A percentile compares a stretch with the other conserved stretches of the same genome.
Conservation (phyloP, 441 rosid genomes). For the Gossypium schwendimanii region DNA sequence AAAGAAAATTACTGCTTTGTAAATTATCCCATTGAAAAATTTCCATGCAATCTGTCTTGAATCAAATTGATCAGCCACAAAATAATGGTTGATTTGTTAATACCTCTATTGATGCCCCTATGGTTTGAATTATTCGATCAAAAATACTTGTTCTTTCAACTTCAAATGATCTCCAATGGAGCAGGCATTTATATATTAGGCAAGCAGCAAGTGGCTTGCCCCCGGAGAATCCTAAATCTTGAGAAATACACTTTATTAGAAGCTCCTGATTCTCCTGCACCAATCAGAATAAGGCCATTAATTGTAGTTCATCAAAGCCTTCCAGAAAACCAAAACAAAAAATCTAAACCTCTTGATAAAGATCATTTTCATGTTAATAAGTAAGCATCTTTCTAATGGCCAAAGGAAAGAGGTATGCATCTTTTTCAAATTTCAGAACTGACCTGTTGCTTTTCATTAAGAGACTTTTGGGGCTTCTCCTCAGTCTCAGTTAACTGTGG, state of each 20-base stretch:
- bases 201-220: conserved; percentile 97
- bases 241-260: conserved; percentile 81
- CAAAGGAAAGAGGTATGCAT: conserved; percentile 1
- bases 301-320: background rate
- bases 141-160: conserved; percentile 96
- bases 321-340: conserved; percentile 1
- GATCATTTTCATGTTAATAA: conserved; percentile 7
- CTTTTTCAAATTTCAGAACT: conserved; percentile 6
- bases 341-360: conserved; percentile 6
- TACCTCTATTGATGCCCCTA: conserved; percentile 88
- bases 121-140: conserved; percentile 95
- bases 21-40: background rate
- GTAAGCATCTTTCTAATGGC: background rate
- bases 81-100: background rate
- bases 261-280: conserved; percentile 96
- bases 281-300: conserved; percentile 11
- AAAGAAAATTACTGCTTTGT: background rate
- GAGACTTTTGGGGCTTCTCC: conserved; percentile 92
- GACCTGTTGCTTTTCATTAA: conserved; percentile 98
- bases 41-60: background rate
- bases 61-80: background rate
- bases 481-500: conserved; percentile 86
- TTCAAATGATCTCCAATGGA: conserved; percentile 99
- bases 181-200: conserved; percentile 90
- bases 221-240: conserved; percentile 87